Base-by-base conservation (phyloP, 1,284 basidiomycete species). In the Pseudozyma sp. region DNA sequence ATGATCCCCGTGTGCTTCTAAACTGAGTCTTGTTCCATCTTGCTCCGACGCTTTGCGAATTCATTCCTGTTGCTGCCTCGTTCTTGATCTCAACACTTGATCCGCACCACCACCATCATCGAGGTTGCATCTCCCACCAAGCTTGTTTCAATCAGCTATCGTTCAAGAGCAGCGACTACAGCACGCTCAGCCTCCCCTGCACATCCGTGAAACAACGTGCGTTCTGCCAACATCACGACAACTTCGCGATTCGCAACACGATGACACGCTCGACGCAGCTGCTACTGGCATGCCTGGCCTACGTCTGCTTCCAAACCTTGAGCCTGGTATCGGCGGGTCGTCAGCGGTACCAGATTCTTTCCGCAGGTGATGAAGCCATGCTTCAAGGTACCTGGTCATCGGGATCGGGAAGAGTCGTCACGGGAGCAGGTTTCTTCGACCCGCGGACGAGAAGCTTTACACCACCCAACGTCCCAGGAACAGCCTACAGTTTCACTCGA, bases 401-500 rank as follows among this genome's bases (percentile, higher is more conserved):
- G 1, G 82, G 82, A 1, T 74, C 73, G 0, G 79, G 82, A 17
- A 54, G 47, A 42, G 81, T 83, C 16, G 35, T 59, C 24, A 83
- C 82, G 3, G 82, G 82, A 5, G n/a, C 62, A 17, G 51, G 60
- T 54, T 84, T 84, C 53, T 83, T 73, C 59, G 80, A 84, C 54
- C 81, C 82, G 3, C 62, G 74, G 24, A 82, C 79, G 39, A 69
- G 77, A 30, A 77, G 77, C 13, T 84, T 84, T 67, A 81, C 29
- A 13, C 54, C 79, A 10, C 83, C 83, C 5, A 43, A 44, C 3
- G 76, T 75, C 4, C 62, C 81, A 3, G 83, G 83, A 5, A 64
- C 74, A 42, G 73, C 81, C 9, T 83, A 84, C 72, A 82, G 81
- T 60, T 84, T 84, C 60, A 77, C 79, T 4, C 65, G 54, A n/a